Base-by-base conservation (phyloP, 495 filamentous ascomycete species). In the Penicillium manginii region DNA sequence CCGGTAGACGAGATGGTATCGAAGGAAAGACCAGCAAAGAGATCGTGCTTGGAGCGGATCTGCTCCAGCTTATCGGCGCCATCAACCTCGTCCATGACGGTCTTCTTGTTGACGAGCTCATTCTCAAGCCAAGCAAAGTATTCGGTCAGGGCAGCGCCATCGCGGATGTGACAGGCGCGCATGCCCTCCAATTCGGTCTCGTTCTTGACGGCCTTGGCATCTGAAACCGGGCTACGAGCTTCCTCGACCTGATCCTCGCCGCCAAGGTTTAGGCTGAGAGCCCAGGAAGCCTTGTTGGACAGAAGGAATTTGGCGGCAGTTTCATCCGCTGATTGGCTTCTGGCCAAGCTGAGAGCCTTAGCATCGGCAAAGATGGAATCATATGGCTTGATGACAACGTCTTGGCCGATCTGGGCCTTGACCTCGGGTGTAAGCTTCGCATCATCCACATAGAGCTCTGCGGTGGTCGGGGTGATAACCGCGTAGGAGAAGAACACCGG, bases 401-500 rank as follows among this genome's bases (percentile, higher is more conserved):
- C 87, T 15, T 86, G 76, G 4, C 83, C 81, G 39, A 99, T 83
- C 56, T 96, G 91, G 23, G 73, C 79, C 63, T 84, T 81, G 53
- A 85, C 87, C 54, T 91, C 89, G 7, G 81, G 68, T 10, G 73
- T 86, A 18, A 99, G 71, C 71, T 98, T 97, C 5, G 84, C 83
- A 2, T 82, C 82, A 62, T 97, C 87, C 50, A 97, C 79, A 65
- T 97, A 99, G 12, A 99, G 76, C 23, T 89, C 93, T 32, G 89
- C 91, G 5, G 86, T 80, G 8, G 87, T 88, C 3, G 88, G 86
- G 4, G 96, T 98, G 52, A 99, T 81, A 42, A 96, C 81, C 40
- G 92, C 92, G 69, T 97, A 99, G 23, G 96, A 96, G 78, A 97
- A 97, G 80, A 98, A 99, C 33, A 99, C 96, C 0, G 96, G 96